A percentile compares a stretch with the other conserved stretches of the same genome.
phyloP scores from a whole-genome alignment of 805 yeast species.

The Suhomyces tanzawaensis region DNA sequence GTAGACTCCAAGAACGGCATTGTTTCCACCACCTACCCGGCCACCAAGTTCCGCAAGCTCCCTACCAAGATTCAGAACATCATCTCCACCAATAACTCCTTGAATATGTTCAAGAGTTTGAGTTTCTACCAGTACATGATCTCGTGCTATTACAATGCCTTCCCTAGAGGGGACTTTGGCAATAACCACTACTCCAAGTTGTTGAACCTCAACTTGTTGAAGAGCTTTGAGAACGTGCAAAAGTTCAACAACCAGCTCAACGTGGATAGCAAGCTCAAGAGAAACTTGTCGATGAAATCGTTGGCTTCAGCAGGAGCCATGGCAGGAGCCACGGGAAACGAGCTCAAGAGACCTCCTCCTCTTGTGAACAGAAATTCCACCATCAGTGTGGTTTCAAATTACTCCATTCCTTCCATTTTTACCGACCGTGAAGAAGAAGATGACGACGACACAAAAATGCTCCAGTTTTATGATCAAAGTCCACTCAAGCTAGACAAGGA shows the following conservation, averaged over 20 bases:
- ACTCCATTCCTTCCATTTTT: constrained; percentile 9
- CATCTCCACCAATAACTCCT: constrained; percentile 25
- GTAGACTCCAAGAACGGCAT: constrained; percentile 23
- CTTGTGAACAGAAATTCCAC: constrained; percentile 6
- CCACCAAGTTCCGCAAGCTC: constrained; percentile 22
- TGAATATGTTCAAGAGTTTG: constrained; percentile 33
- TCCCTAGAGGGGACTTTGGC: constrained; percentile 24
- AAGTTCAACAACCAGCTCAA: constrained; percentile 26
- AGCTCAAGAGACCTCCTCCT: constrained; percentile 4
- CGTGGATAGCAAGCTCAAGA: constrained; percentile 19
- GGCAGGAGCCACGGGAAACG: no score
- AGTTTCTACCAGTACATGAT: constrained; percentile 37
- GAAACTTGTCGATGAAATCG: constrained; percentile 25
- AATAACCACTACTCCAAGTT: constrained; percentile 39
- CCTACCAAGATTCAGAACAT: constrained; percentile 37
- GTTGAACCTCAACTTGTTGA: constrained; percentile 36
- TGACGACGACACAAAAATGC: constrained; percentile 1
- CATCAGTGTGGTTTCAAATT: constrained; percentile 6
- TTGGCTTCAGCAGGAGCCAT: constrained; percentile 4
- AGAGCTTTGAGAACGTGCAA: constrained; percentile 35
- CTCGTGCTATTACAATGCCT: constrained; percentile 37
- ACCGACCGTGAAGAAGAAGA: constrained; percentile 10
- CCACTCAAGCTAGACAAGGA: constrained; percentile 1
- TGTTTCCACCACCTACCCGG: constrained; percentile 20
- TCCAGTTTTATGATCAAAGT: neutral